A percentile compares a stretch with the other conserved stretches of the same genome.
Conservation (phyloP, 2,329 filamentous ascomycete species). For the Tolypocladium pustulatum region DNA sequence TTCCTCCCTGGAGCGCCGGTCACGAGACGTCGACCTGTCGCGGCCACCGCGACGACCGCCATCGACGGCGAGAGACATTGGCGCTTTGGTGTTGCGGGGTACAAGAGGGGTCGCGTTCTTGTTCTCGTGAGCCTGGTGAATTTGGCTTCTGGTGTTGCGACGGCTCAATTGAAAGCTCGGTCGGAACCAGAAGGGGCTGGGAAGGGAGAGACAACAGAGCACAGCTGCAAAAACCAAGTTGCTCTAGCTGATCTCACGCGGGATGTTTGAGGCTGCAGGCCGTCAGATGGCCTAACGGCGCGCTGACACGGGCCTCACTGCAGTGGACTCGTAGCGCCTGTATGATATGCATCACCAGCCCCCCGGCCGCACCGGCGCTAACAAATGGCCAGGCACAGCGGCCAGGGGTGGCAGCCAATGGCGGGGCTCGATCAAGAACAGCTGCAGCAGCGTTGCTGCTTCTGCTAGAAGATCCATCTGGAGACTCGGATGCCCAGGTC, state of each 20-base stretch:
- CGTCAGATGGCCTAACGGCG: background rate
- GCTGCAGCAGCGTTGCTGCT: background rate
- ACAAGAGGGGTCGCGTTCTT: background rate
- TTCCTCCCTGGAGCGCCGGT: slow-evolving; percentile 20
- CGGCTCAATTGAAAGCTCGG: background rate
- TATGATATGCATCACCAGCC: background rate
- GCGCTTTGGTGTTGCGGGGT: background rate
- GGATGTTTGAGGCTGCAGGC: background rate
- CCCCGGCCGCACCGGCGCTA: slow-evolving; percentile 3
- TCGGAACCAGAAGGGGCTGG: background rate
- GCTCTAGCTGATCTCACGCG: background rate
- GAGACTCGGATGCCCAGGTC: background rate
- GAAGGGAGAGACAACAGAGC: background rate
- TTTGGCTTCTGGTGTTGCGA: background rate
- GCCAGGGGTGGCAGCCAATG: background rate
- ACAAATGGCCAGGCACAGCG: background rate
- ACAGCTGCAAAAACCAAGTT: background rate
- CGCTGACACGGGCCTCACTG: background rate
- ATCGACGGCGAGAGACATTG: slow-evolving; percentile 45
- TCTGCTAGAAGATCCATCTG: background rate
- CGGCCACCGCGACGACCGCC: slow-evolving; percentile 32
- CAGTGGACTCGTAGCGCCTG: background rate
- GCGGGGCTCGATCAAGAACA: background rate
- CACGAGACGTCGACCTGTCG: slow-evolving; percentile 35
- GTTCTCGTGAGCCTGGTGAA: background rate